A percentile compares a stretch with the other conserved stretches of the same genome.
Evolutionary conservation across 257 asterid species (phyloP).

Genomic region (Scutellaria baicalensis): DNA sequence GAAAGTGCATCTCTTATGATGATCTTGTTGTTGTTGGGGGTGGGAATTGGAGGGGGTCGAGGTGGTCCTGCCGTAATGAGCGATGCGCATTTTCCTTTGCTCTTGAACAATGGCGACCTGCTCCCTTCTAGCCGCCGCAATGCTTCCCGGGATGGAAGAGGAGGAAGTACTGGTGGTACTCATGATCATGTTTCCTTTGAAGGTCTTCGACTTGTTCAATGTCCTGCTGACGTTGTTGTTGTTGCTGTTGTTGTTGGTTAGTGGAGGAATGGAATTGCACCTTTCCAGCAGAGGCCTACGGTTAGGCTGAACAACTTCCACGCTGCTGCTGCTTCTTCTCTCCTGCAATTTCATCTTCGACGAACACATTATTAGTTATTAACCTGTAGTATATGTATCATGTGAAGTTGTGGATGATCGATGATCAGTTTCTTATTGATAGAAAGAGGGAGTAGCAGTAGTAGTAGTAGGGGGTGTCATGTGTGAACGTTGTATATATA

Average conservation of each 20-base stretch:
- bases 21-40: conserved; percentile 16
- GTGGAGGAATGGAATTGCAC: conserved; percentile 22
- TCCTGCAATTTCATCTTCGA: conserved; percentile 41
- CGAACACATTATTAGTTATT: conserved; percentile 45
- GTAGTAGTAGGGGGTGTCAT: background rate
- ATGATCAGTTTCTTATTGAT: too few species aligned
- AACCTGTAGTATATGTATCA: too few species aligned
- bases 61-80: conserved; percentile 72
- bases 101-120: conserved; percentile 59
- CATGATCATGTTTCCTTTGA: conserved; percentile 29
- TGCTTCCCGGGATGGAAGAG: conserved; percentile 26
- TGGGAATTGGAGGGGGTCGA: conserved; percentile 27
- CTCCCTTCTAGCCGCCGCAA: conserved; percentile 79
- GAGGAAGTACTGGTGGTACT: too few species aligned
- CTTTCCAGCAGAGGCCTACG: conserved; percentile 44
- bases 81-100: conserved; percentile 63
- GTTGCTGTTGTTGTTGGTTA: background rate
- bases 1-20: conserved; percentile 53
- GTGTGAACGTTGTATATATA: background rate
- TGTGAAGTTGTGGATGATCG: too few species aligned
- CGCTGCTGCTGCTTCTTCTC: conserved; percentile 28
- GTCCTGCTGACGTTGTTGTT: background rate
- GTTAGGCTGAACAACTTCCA: conserved; percentile 47
- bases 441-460: background rate
- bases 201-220: background rate